Base-by-base conservation (phyloP, 371 early-diverging fungal genomes). In the Mortierella sp. region DNA sequence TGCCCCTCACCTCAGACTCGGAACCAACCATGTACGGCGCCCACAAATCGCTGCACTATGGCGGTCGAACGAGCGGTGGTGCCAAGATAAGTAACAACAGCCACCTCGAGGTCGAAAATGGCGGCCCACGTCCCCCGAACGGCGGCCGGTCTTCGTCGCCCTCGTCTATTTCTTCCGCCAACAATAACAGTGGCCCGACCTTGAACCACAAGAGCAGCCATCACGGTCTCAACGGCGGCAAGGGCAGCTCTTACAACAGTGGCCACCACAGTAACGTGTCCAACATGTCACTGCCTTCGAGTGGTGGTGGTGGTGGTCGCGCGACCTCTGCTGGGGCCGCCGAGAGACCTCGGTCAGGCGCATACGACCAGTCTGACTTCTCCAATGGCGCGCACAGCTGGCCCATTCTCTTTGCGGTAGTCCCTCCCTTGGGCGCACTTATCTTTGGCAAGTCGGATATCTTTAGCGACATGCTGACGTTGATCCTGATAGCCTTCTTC, bases 381-480 rank as follows among this genome's bases (percentile, higher is more conserved):
- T 79, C 86, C 41, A 79, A 71, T 41, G 77, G 79, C 35, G 75
- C 77, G 10, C 86, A 83, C 74, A 87, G 83, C 70, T 94, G 94
- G 94, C 95, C 95, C 4, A 93, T 94, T 49, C 70, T 92, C 16
- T 85, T 94, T 49, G 93, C 94, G 10, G 87, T 92, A 38, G 79
- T 93, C 43, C 95, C 95, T 0, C 92, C 94, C 1, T 74, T 93
- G n/a, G 93, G 93, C 7, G 89, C 93, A 0, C 91, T 94, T 74
- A 79, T 93, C 78, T 91, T 89, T 76, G 95, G 93, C 27, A 93
- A 90, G 72, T 90, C 93, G 24, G 93, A 93, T 70, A 87, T 90
- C 43, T 94, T 93, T 92, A 92, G 92, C 73, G 95, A 94, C 77
- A 91, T 93, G 74, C 88, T 94, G 29, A 89, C 93, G 75, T 85